A percentile compares a stretch with the other conserved stretches of the same genome.
Evolutionary conservation across 2,329 filamentous ascomycete genomes (phyloP).

Genomic region (Paracorniculantispora psalliotae): DNA sequence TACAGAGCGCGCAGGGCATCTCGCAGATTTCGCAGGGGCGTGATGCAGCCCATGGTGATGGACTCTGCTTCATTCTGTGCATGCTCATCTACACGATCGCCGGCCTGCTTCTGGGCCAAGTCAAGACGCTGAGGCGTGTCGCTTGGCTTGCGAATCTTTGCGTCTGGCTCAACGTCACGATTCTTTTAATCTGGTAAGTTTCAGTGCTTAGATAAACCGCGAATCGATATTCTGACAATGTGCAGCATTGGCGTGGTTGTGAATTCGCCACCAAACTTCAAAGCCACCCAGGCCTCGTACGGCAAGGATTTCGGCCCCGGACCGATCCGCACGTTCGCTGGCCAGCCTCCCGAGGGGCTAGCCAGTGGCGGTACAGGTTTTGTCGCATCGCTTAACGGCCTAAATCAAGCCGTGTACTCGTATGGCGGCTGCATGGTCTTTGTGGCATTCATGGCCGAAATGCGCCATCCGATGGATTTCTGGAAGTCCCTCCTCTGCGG

Average conservation of each 20-base stretch:
- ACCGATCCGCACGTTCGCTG: conserved; percentile 28
- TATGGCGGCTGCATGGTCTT: conserved; percentile 55
- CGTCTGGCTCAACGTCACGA: conserved; percentile 49
- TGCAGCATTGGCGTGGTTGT: conserved; percentile 46
- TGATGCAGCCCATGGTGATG: conserved; percentile 19
- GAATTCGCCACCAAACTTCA: conserved; percentile 44
- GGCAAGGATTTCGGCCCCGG: conserved; percentile 23
- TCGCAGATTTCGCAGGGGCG: conserved; percentile 42
- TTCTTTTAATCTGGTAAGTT: conserved; percentile 30
- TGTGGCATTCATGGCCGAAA: conserved; percentile 49
- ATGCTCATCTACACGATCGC: conserved; percentile 43
- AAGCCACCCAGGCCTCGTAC: conserved; percentile 25
- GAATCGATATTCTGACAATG: neutral
- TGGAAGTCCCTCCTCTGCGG: conserved; percentile 35
- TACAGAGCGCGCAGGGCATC: conserved; percentile 49
- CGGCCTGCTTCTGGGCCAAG: conserved; percentile 49
- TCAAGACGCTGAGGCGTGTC: conserved; percentile 48
- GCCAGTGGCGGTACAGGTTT: conserved; percentile 35
- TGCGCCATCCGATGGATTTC: conserved; percentile 38
- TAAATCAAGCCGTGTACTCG: conserved; percentile 25
- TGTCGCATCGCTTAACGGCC: neutral
- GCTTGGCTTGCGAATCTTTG: conserved; percentile 52
- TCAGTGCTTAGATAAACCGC: neutral
- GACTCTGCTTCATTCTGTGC: conserved; percentile 48
- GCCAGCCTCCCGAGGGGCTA: conserved; percentile 33